phyloP scores from a whole-genome alignment of 1,284 basidiomycete genomes.

The Leccinum pachyderme region DNA sequence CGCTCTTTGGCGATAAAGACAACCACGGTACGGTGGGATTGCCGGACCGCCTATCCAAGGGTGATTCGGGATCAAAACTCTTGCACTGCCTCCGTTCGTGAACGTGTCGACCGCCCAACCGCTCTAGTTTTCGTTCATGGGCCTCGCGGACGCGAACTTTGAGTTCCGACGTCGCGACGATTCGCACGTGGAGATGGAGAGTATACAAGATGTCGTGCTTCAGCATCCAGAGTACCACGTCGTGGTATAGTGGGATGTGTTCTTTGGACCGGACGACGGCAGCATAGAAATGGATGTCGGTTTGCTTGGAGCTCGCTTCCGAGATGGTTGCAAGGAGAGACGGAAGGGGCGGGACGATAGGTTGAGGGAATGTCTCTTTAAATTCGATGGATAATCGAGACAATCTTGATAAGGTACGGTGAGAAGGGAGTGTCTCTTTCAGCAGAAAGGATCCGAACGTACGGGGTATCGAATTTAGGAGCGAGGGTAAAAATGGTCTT shows the following conservation, averaged over 20 bases:
- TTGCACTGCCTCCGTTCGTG: constrained; percentile 25
- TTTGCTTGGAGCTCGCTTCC: constrained; percentile 57
- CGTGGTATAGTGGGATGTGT: constrained; percentile 68
- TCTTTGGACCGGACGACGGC: constrained; percentile 69
- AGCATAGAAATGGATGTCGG: constrained; percentile 73
- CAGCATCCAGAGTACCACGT: constrained; percentile 91
- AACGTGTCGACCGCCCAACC: constrained; percentile 29
- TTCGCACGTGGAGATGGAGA: constrained; percentile 81
- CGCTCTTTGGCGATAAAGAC: constrained; percentile 52
- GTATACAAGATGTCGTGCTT: constrained; percentile 84
- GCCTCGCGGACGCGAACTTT: constrained; percentile 62
- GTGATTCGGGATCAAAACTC: constrained; percentile 22
- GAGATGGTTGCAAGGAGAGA: constrained; percentile 73
- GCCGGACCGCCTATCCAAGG: constrained; percentile 21
- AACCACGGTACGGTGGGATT: constrained; percentile 38
- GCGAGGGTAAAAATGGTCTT: constrained; percentile 83
- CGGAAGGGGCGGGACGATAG: constrained; percentile 68
- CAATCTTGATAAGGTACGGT: constrained; percentile 43
- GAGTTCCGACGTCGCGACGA: constrained; percentile 76
- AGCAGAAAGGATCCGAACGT: constrained; percentile 34
- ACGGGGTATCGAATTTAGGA: constrained; percentile 67
- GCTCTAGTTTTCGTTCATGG: constrained; percentile 44
- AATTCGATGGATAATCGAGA: constrained; percentile 64
- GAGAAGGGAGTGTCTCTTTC: background rate
- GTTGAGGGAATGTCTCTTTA: constrained; percentile 60